Base-by-base conservation (phyloP, 768 basidiomycete species). In the Xerocomellus chrysenteron region DNA sequence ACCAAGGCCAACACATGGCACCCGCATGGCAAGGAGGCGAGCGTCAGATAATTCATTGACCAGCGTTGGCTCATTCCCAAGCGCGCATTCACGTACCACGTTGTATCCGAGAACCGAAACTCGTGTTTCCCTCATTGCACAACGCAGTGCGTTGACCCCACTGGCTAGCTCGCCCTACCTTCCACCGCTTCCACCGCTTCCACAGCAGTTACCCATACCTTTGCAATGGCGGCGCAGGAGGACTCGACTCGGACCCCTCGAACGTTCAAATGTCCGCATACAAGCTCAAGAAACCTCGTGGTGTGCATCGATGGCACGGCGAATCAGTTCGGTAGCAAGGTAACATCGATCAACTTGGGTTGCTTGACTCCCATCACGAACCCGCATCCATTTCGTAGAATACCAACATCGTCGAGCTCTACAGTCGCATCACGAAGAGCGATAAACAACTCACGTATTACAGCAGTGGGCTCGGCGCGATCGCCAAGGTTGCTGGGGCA, bases 221-320 rank as follows among this genome's bases (percentile, higher is more conserved):
- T 44, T 30, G 11, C 43, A 43, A 62, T 62, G 63, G 7, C 46
- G 14, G 46, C 44, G 14, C 63, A 40, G 14, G 58, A 52, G 4
- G 35, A 30, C 3, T 47, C 33, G 24, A 52, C 41, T 49, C 59
- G 40, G 2, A 43, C 14, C n/a, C 35, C 51, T 41, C 55, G 44
- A 39, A 36, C 26, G 0, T 60, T 40, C 51, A 44, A 39, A 32
- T 66, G 64, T 49, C 17, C 35, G 0, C 32, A 56, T 5, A 11
- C 45, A 10, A 47, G 14, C 33, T 59, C 51, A 1, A 54, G 66
- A 30, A 68, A 61, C 30, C 65, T 68, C 36, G 59, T 68, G 0
- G 68, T 78, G 41, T 75, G 74, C 59, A 71, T 77, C 19, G 76
- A 77, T 35, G 77, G 76, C 17, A 78, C 75, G 2, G 68, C 73